Evolutionary conservation across 768 basidiomycete genomes (phyloP), one percentile per base, ranked within the genome.

Genomic region (Leccinum pellstonianum): DNA sequence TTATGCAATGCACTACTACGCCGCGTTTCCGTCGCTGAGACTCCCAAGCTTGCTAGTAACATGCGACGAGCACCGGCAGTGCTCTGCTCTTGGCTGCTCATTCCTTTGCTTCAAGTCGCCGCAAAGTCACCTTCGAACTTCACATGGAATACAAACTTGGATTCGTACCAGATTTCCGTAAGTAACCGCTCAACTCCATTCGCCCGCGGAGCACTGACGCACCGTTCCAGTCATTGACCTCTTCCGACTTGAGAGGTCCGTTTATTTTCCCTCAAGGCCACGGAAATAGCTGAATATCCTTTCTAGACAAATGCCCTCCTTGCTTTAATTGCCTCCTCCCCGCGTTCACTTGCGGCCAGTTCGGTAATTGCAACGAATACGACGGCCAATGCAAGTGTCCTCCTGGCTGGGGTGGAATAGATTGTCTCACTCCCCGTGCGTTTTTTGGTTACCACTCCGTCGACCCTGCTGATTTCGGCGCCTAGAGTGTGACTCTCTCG

Each of bases 241-340:
- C 68, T 37, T 59, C 69, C 35, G 51, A 59, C 48, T 55, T 31
- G 35, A 63, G 25, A 62, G 62, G 73, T 71, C 3, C 7, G n/a
- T 52, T 23, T 52, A 27, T 37, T 29, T 9, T 5, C 21, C 15
- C 10, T 25, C 11, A 9, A 10, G 5, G 10, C 27, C 35, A 19
- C 17, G 11, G 33, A 6, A 15, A 19, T 38, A 54, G 27, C 43
- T 54, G 4, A 58, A 10, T 3, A 46, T 3, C 19, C 29, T 19
- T 14, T 43, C 1, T 23, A 86, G 85, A 78, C 29, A 79, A 83
- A 73, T 92, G 90, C 63, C 90, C 90, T 7, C 90, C 90, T 4
- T 98, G 95, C 75, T 99, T 99, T 80, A 98, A 99, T 74, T 99
- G 96, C 73, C 80, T 93, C 56, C 80, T 99, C 15, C 94, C 95